These are phyloP conservation scores for Craspedostauros australis DNA, from an alignment of 108 stramenopile species.

Conservation along the genomic window DNA sequence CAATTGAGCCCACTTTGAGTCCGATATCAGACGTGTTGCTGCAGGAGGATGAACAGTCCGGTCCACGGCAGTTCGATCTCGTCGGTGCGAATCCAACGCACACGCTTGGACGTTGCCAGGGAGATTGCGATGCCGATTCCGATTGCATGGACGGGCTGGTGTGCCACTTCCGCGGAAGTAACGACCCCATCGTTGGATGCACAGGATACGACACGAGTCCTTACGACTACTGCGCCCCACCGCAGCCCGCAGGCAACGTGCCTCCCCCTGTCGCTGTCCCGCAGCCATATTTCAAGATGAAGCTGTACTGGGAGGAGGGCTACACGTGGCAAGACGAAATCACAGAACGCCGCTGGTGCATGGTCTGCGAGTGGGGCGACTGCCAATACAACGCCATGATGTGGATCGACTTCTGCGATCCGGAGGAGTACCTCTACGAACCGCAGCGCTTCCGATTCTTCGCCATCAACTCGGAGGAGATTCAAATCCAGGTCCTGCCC, in stretches of 20 bases:
- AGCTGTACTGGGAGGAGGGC: constrained; percentile 47
- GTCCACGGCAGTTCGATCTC: no score
- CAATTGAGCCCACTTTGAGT: no score
- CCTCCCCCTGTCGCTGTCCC: no score
- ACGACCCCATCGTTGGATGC: constrained; percentile 38
- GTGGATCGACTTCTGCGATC: neutral
- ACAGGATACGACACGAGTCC: constrained; percentile 2
- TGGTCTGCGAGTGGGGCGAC: constrained; percentile 22
- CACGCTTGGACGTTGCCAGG: constrained; percentile 39
- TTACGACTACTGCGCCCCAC: constrained; percentile 19
- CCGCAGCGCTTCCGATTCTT: neutral
- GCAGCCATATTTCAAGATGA: constrained; percentile 36
- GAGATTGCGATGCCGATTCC: constrained; percentile 35
- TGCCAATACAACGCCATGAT: neutral
- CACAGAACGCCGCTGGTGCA: constrained; percentile 44
- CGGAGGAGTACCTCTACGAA: neutral
- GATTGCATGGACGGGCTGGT: constrained; percentile 27
- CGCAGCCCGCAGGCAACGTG: no score
- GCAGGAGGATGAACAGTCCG: no score
- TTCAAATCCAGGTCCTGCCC: neutral
- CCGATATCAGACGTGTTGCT: no score
- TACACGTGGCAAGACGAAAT: constrained; percentile 60
- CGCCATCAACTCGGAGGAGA: neutral
- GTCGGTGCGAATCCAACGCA: no score
- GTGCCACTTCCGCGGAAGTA: constrained; percentile 20